phyloP scores from a whole-genome alignment of 2,329 filamentous ascomycete genomes.

The Aureobasidium vineae region DNA sequence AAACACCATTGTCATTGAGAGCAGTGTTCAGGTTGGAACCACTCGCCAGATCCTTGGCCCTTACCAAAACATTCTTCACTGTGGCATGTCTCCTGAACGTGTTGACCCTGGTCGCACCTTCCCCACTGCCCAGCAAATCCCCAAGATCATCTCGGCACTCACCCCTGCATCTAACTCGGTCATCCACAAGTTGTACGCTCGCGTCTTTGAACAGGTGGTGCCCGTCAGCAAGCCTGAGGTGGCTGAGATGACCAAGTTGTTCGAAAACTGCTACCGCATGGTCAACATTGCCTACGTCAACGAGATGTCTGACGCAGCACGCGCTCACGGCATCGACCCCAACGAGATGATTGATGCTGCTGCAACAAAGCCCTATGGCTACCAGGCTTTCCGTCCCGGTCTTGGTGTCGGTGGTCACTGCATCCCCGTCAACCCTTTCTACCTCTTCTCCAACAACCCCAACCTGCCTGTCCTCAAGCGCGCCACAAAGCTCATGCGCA shows the following conservation, averaged over 20 bases:
- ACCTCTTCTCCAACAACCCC: slow-evolving; percentile 50
- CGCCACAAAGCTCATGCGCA: slow-evolving; percentile 48
- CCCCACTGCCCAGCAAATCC: slow-evolving; percentile 42
- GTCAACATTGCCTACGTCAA: slow-evolving; percentile 32
- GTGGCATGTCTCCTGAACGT: slow-evolving; percentile 41
- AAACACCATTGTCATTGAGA: slow-evolving; percentile 54
- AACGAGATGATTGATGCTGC: slow-evolving; percentile 29
- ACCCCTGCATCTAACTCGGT: slow-evolving; percentile 47
- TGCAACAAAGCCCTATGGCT: slow-evolving; percentile 47
- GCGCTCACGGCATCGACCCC: slow-evolving; percentile 29
- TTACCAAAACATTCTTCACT: slow-evolving; percentile 41
- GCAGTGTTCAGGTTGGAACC: slow-evolving; percentile 56
- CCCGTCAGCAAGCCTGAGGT: slow-evolving; percentile 55
- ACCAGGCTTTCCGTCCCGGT: slow-evolving; percentile 49
- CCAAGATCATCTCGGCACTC: slow-evolving; percentile 56
- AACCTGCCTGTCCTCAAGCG: slow-evolving; percentile 49
- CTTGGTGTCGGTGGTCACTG: slow-evolving; percentile 57
- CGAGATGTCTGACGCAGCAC: slow-evolving; percentile 31
- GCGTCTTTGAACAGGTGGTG: slow-evolving; percentile 51
- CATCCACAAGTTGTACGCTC: slow-evolving; percentile 49
- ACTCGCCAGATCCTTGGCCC: slow-evolving; percentile 52
- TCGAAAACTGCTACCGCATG: slow-evolving; percentile 55
- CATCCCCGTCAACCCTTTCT: slow-evolving; percentile 57
- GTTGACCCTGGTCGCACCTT: slow-evolving; percentile 31
- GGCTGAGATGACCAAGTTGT: slow-evolving; percentile 59